These are phyloP conservation scores for Dothideomycetes sp. DNA, from an alignment of 2,329 filamentous ascomycete species.

Conservation along the genomic window DNA sequence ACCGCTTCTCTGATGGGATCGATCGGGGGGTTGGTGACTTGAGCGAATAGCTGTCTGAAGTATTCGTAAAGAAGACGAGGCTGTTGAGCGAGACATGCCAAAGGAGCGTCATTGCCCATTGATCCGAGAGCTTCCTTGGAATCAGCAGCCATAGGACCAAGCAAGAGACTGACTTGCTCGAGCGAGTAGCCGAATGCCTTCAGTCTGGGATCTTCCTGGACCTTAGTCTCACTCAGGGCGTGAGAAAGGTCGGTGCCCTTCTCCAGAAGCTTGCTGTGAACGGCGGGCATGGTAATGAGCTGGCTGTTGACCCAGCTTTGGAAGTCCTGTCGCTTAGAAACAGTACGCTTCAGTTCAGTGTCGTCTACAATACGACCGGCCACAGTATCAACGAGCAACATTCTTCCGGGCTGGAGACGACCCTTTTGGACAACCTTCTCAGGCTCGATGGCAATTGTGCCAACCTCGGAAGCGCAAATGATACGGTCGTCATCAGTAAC, in stretches of 20 bases:
- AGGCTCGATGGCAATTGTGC: conserved; percentile 83
- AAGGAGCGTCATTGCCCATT: conserved; percentile 93
- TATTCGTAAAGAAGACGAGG: conserved; percentile 89
- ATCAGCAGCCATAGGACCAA: conserved; percentile 92
- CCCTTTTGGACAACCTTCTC: conserved; percentile 89
- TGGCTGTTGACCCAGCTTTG: conserved; percentile 78
- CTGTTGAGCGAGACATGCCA: conserved; percentile 83
- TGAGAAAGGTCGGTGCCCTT: conserved; percentile 55
- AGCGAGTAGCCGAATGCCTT: conserved; percentile 89
- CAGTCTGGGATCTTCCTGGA: conserved; percentile 78
- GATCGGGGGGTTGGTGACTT: conserved; percentile 96
- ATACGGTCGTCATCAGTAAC: conserved; percentile 95
- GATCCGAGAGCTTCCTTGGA: conserved; percentile 95
- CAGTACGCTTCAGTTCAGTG: conserved; percentile 78
- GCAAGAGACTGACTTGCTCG: conserved; percentile 84
- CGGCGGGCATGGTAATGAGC: conserved; percentile 68
- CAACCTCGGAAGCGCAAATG: conserved; percentile 93
- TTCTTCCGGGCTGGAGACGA: conserved; percentile 84
- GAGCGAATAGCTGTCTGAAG: conserved; percentile 94
- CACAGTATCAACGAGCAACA: conserved; percentile 89
- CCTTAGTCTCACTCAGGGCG: conserved; percentile 56
- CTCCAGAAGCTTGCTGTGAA: conserved; percentile 54
- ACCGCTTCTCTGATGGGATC: conserved; percentile 95
- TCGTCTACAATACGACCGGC: conserved; percentile 91
- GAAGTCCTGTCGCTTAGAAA: conserved; percentile 82